These are phyloP conservation scores for Dryadomyces sulphureus DNA, from an alignment of 2,329 filamentous ascomycete genomes.

Conservation along the genomic window DNA sequence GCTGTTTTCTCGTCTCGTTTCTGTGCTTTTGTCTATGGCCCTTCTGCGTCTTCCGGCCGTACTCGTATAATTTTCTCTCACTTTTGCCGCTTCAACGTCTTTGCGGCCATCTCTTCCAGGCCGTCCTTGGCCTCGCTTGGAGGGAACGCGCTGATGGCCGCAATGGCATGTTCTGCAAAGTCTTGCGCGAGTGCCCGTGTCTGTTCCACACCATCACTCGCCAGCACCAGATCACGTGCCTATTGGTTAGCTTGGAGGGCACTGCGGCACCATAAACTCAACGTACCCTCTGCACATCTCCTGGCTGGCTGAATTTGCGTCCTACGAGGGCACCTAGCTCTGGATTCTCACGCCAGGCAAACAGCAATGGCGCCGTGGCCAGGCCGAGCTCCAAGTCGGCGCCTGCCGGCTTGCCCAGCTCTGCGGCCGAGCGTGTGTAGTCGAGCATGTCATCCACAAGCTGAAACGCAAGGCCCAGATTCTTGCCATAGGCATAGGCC, in stretches of 20 bases:
- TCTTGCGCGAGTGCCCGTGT: conserved; percentile 81
- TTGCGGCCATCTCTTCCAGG: conserved; percentile 83
- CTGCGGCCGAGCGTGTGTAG: conserved; percentile 72
- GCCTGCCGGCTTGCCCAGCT: conserved; percentile 87
- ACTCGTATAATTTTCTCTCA: conserved; percentile 21
- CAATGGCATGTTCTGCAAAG: conserved; percentile 76
- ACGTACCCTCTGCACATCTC: conserved; percentile 71
- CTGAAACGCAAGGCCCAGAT: conserved; percentile 89
- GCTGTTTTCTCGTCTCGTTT: neutral
- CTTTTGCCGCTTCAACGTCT: conserved; percentile 79
- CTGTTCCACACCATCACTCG: conserved; percentile 80
- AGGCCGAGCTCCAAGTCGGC: conserved; percentile 87
- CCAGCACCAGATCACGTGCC: conserved; percentile 74
- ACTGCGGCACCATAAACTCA: neutral
- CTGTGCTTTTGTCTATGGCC: neutral
- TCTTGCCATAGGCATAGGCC: conserved; percentile 84
- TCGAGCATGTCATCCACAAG: conserved; percentile 96
- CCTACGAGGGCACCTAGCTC: conserved; percentile 81
- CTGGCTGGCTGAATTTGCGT: conserved; percentile 70
- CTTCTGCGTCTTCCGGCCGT: neutral
- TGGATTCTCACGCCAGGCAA: conserved; percentile 83
- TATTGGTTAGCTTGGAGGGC: conserved; percentile 22
- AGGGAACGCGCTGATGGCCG: conserved; percentile 71
- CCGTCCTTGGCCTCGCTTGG: conserved; percentile 91
- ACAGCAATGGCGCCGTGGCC: conserved; percentile 83